phyloP scores from a whole-genome alignment of 371 early-diverging fungal genomes.

The Dichotomocladium elegans region DNA sequence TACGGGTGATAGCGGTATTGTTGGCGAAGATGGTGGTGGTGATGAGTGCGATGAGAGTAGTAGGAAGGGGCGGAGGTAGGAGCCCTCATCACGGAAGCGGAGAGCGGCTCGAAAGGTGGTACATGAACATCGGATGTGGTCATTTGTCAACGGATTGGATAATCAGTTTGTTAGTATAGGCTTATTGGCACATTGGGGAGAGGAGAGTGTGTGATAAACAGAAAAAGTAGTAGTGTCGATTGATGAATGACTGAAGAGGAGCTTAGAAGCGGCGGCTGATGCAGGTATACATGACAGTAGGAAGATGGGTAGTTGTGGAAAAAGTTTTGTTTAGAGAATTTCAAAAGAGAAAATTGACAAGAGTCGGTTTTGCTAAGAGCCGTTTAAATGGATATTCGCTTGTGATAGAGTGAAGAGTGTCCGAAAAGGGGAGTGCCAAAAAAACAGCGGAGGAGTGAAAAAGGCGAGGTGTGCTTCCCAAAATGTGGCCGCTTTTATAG shows the following conservation, averaged over 20 bases:
- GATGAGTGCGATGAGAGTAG: constrained; percentile 2
- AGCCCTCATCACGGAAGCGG: constrained; percentile 1
- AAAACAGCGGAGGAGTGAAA: too few relatives aligned
- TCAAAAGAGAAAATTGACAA: too few relatives aligned
- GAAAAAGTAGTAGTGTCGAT: constrained; percentile 4
- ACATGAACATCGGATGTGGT: constrained; percentile 17
- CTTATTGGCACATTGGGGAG: constrained; percentile 11
- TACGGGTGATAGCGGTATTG: not conserved
- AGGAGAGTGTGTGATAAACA: constrained; percentile 12
- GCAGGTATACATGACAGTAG: not conserved
- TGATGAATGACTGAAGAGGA: not conserved
- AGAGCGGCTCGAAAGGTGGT: constrained; percentile 10
- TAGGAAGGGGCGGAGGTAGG: constrained; percentile 1
- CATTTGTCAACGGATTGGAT: constrained; percentile 9
- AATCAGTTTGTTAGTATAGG: not conserved
- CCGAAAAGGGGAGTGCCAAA: too few relatives aligned
- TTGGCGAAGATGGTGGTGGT: constrained; percentile 1
- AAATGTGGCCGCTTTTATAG: too few relatives aligned
- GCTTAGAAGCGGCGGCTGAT: not conserved
- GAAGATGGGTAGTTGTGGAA: not conserved
- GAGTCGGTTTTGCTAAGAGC: too few relatives aligned
- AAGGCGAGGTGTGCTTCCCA: too few relatives aligned
- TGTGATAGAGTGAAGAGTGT: too few relatives aligned
- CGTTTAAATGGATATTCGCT: too few relatives aligned
- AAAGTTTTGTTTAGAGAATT: not conserved